Evolutionary conservation across 768 basidiomycete species (phyloP).

Genomic region (Rhizopogon sp.): DNA sequence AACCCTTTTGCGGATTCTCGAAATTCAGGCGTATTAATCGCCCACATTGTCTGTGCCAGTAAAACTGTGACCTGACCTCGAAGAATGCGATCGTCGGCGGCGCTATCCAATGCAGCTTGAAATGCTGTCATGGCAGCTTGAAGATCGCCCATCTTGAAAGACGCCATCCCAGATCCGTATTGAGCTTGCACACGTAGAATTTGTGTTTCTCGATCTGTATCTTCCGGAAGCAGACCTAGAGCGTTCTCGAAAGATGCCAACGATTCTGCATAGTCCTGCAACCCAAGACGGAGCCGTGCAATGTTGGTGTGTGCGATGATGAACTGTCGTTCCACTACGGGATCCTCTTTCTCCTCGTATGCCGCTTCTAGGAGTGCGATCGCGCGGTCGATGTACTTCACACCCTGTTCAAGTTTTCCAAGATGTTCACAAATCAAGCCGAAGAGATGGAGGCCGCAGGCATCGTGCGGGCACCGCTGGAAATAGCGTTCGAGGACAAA

Average conservation of each 20-base stretch:
- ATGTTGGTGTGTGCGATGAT: constrained; percentile 78
- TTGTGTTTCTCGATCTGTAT: constrained; percentile 31
- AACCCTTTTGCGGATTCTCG: constrained; percentile 73
- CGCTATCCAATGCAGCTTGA: constrained; percentile 59
- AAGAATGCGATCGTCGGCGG: constrained; percentile 41
- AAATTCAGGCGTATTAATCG: constrained; percentile 68
- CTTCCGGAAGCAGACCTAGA: constrained; percentile 61
- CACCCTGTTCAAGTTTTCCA: constrained; percentile 60
- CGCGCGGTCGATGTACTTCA: constrained; percentile 51
- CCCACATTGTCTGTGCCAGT: constrained; percentile 87
- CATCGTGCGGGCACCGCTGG: constrained; percentile 60
- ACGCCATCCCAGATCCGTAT: constrained; percentile 69
- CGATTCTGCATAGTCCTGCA: constrained; percentile 53
- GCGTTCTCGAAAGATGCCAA: constrained; percentile 68
- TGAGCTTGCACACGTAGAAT: constrained; percentile 57
- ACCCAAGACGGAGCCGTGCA: constrained; percentile 68
- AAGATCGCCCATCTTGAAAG: constrained; percentile 59
- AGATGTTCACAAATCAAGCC: constrained; percentile 83
- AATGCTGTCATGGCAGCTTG: constrained; percentile 61
- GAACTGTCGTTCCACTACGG: constrained; percentile 71
- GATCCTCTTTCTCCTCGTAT: constrained; percentile 86
- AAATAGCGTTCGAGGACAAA: constrained; percentile 78
- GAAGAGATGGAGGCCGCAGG: constrained; percentile 76
- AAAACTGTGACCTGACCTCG: constrained; percentile 70
- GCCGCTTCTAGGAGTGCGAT: constrained; percentile 74